These are phyloP conservation scores for Coemansia sp. DNA, from an alignment of 192 early-diverging fungal genomes.

Conservation along the genomic window DNA sequence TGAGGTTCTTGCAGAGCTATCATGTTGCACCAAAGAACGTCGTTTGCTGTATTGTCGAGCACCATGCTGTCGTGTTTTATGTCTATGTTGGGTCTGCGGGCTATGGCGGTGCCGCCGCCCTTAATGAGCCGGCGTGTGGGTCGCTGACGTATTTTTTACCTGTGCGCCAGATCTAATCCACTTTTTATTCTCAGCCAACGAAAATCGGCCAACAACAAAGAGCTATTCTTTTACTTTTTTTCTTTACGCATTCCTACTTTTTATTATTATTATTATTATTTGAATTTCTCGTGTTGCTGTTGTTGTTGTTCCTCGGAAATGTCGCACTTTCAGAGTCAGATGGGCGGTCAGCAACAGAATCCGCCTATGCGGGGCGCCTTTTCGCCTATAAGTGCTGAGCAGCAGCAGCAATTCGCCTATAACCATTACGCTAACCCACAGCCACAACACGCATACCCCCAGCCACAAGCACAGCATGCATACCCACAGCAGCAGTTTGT, in stretches of 20 bases:
- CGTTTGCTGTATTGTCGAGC: constrained; percentile 62
- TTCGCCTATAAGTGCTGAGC: constrained; percentile 43
- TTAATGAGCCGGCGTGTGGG: constrained; percentile 45
- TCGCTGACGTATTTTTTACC: constrained; percentile 51
- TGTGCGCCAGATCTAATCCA: constrained; percentile 34
- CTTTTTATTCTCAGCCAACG: neutral
- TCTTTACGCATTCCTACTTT: neutral
- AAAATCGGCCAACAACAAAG: neutral
- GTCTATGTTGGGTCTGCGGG: constrained; percentile 50
- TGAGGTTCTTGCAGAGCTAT: constrained; percentile 74
- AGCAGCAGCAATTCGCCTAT: constrained; percentile 44
- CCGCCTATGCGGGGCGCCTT: constrained; percentile 52
- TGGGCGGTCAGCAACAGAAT: constrained; percentile 32
- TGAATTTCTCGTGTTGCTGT: no score
- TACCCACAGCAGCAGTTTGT: constrained; percentile 13
- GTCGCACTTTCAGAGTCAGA: constrained; percentile 42
- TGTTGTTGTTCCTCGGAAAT: no score
- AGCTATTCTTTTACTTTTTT: constrained; percentile 5
- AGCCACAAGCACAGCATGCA: constrained; percentile 18
- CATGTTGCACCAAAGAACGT: constrained; percentile 74
- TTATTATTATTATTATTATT: neutral
- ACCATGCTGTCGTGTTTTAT: constrained; percentile 50
- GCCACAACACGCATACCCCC: constrained; percentile 9
- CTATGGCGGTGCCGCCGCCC: constrained; percentile 20
- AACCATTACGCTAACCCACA: constrained; percentile 8